Evolutionary conservation across 2,329 filamentous ascomycete genomes (phyloP).

Genomic region (Magnaporthiopsis poae): DNA sequence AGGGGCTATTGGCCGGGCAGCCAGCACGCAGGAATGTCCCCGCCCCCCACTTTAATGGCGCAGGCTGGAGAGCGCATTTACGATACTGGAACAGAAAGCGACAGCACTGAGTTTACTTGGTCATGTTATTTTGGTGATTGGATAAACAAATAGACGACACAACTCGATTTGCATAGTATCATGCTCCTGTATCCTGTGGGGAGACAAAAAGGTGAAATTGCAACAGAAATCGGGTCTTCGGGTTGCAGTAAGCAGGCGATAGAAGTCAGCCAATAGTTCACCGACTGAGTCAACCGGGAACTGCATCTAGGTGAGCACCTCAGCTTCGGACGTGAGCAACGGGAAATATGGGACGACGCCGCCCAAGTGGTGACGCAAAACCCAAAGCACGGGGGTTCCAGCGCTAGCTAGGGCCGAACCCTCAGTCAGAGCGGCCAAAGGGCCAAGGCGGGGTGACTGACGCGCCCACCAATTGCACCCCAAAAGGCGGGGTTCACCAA

Average conservation of each 20-base stretch:
- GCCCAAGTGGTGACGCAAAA: background rate
- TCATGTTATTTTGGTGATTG: too few relatives aligned
- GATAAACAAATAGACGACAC: too few relatives aligned
- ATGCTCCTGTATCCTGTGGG: background rate
- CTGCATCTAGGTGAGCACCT: background rate
- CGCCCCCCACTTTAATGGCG: background rate
- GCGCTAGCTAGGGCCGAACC: background rate
- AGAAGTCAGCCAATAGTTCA: background rate
- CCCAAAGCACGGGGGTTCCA: background rate
- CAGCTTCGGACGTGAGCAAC: too few relatives aligned
- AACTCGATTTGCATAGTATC: too few relatives aligned
- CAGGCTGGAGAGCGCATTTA: background rate
- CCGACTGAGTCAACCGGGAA: background rate
- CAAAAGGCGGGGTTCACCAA: background rate
- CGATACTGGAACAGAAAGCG: background rate
- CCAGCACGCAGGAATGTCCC: background rate
- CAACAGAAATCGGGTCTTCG: background rate
- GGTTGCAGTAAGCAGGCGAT: background rate
- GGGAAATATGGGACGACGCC: background rate
- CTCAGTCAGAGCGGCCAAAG: background rate
- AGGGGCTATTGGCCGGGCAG: background rate
- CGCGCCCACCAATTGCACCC: background rate
- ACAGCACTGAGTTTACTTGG: background rate
- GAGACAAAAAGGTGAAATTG: background rate
- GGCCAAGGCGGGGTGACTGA: background rate